Evolutionary conservation across 768 basidiomycete species (phyloP), one percentile per base, ranked within the genome.

Genomic region (Collybia sp.): DNA sequence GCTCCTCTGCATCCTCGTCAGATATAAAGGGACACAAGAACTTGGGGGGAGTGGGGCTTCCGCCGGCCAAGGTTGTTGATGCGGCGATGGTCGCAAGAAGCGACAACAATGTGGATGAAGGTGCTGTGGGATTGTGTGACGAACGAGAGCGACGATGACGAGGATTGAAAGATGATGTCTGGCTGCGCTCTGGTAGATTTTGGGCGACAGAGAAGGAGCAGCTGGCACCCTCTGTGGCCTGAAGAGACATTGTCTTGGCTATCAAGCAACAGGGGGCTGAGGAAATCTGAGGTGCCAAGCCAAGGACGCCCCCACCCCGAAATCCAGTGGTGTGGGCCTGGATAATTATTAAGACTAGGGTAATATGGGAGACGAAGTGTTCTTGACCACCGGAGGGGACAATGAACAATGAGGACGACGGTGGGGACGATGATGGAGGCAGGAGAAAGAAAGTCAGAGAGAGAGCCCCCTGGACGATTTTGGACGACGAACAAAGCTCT

Each of bases 1-100:
- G 46, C 5, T 46, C 16, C 18, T 38, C 15, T 36, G 45, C 20
- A 53, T 25, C 34, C 32, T 63, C 48, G 39, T 48, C 48, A 30
- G 57, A 61, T 51, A 77, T 58, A 16, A 67, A 70, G 1, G 82
- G 84, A 50, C 82, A 85, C 36, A 84, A 72, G 52, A 85, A 85
- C 43, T 71, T 52, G n/a, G 75, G 80, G 1, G 81, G 80, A 17
- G 69, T 61, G 6, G 82, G 81, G 47, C 69, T 69, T 40, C 70
- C 77, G 55, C 73, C 62, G 34, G 64, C 78, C 3, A 68, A 49
- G 19, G 72, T 56, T n/a, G 74, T 62, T 10, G 76, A 64, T 4
- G 77, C 63, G 6, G 71, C 79, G 51, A 85, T 64, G 56, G 77
- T 65, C 18, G 82, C 80, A 34, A 85, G 71, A 41, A 80, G 60